Conservation (phyloP, 2,329 filamentous ascomycete species). For the Colletotrichum nymphaeae region DNA sequence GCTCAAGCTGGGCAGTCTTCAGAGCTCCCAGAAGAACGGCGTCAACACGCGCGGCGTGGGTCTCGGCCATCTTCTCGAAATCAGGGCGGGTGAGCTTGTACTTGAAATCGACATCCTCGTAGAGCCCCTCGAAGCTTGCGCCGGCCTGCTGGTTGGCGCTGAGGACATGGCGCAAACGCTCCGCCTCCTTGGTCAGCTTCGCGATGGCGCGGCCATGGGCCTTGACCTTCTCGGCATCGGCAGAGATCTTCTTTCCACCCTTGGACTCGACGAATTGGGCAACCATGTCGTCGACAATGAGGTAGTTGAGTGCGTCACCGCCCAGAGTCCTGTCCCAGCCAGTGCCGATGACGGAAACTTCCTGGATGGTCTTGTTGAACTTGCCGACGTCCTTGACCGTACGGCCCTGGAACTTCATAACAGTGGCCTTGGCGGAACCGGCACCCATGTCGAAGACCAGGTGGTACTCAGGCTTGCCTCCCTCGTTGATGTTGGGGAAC, state of each 20-base stretch:
- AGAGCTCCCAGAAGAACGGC: constrained; percentile 80
- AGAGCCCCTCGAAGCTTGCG: constrained; percentile 87
- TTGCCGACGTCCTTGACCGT: constrained; percentile 91
- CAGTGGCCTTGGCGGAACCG: constrained; percentile 89
- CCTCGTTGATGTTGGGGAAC: constrained; percentile 86
- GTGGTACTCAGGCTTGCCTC: constrained; percentile 89
- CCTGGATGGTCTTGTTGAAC: constrained; percentile 96
- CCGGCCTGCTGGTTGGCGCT: constrained; percentile 88
- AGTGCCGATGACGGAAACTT: constrained; percentile 87
- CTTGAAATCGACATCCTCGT: constrained; percentile 92
- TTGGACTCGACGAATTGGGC: constrained; percentile 79
- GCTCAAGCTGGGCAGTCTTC: constrained; percentile 75
- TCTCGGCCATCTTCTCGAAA: constrained; percentile 82
- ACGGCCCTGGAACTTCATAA: constrained; percentile 89
- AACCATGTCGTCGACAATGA: constrained; percentile 92
- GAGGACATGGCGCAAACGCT: constrained; percentile 86
- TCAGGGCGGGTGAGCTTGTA: constrained; percentile 85
- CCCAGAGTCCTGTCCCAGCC: constrained; percentile 93
- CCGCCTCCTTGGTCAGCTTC: constrained; percentile 93
- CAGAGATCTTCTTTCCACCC: constrained; percentile 72
- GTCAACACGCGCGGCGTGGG: constrained; percentile 75
- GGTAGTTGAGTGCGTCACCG: constrained; percentile 87
- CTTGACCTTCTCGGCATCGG: constrained; percentile 73
- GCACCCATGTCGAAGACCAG: constrained; percentile 98
- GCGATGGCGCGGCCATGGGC: constrained; percentile 86